Evolutionary conservation across 768 basidiomycete species (phyloP).

Genomic region (Baorangia bicolor): DNA sequence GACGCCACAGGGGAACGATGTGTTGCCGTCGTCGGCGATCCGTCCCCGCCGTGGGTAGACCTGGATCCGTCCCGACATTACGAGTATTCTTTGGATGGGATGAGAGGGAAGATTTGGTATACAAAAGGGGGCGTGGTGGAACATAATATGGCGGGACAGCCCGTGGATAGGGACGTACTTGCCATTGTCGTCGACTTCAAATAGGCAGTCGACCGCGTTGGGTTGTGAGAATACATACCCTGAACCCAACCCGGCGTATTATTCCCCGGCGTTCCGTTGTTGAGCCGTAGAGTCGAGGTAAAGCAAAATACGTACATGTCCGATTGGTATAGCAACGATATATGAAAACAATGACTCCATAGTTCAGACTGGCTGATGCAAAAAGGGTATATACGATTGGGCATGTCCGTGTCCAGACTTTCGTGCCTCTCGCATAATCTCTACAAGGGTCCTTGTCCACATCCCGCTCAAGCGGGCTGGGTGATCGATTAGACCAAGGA

Average conservation of each 20-base stretch:
- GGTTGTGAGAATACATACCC: not conserved
- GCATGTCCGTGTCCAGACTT: constrained; percentile 1
- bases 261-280: not conserved
- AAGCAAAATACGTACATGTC: not conserved
- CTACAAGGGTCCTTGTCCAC: not conserved
- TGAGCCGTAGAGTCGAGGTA: not conserved
- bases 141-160: not conserved
- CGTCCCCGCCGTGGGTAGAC: constrained; percentile 3
- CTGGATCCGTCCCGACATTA: constrained; percentile 1
- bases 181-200: constrained; percentile 13
- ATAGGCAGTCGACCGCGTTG: not conserved
- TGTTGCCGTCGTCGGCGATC: constrained; percentile 12
- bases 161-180: constrained; percentile 2
- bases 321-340: not conserved
- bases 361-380: not conserved
- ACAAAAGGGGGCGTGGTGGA: constrained; percentile 7
- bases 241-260: not conserved
- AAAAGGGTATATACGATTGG: constrained; percentile 1
- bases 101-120: constrained; percentile 14
- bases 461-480: not conserved
- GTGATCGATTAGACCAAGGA: not conserved
- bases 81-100: constrained; percentile 10
- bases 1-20: constrained; percentile 19
- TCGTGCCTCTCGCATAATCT: not conserved
- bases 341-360: not conserved